Evolutionary conservation across 2,329 filamentous ascomycete species (phyloP).

Genomic region (Chrysoporthe cubensis): DNA sequence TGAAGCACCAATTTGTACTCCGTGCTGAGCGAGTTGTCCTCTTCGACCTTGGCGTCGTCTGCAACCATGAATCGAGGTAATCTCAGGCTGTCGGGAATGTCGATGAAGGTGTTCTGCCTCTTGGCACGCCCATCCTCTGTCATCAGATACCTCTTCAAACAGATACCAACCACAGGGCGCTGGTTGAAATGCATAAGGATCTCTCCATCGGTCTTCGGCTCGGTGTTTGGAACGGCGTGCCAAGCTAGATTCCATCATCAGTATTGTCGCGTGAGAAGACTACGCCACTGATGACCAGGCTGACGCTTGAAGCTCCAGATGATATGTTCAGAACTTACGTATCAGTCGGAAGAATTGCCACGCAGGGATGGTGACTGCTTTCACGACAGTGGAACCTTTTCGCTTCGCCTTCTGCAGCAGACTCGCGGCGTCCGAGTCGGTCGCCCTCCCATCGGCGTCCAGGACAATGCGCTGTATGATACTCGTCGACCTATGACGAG

Average conservation of each 20-base stretch:
- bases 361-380: conserved; percentile 91
- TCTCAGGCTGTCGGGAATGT: conserved; percentile 81
- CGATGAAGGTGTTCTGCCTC: conserved; percentile 80
- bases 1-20: conserved; percentile 94
- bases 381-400: conserved; percentile 59
- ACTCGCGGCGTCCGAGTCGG: conserved; percentile 46
- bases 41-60: conserved; percentile 69
- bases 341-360: conserved; percentile 98
- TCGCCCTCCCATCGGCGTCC: conserved; percentile 52
- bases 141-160: conserved; percentile 87
- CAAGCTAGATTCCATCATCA: conserved; percentile 64
- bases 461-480: conserved; percentile 65
- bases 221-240: conserved; percentile 68
- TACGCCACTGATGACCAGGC: neutral
- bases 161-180: conserved; percentile 87
- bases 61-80: conserved; percentile 85
- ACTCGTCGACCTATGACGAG: conserved; percentile 58
- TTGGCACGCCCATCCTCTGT: conserved; percentile 68
- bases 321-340: conserved; percentile 56
- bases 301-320: neutral
- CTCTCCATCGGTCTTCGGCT: conserved; percentile 70
- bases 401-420: conserved; percentile 49
- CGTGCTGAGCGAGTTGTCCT: conserved; percentile 69
- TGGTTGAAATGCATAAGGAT: conserved; percentile 87
- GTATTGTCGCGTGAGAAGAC: conserved; percentile 27